A percentile compares a stretch with the other conserved stretches of the same genome.
These are phyloP conservation scores for Eucalyptus globulus DNA, from an alignment of 345 rosid genomes.

Conservation along the genomic window DNA sequence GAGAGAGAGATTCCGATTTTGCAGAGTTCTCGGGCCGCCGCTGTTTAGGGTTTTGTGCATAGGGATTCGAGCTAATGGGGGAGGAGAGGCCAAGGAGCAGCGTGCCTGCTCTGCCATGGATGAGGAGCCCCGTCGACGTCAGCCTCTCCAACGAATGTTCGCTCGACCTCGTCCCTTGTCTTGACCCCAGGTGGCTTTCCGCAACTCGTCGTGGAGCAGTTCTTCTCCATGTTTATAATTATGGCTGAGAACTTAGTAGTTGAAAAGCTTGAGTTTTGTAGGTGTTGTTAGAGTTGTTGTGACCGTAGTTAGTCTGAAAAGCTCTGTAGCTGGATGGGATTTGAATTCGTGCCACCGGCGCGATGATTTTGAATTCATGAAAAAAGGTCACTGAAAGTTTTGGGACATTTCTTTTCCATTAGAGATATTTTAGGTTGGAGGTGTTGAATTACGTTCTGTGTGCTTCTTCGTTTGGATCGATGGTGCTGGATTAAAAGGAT, in stretches of 20 bases:
- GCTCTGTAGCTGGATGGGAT: neutral
- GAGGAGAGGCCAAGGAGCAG: conserved; percentile 15
- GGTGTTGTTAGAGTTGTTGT: neutral
- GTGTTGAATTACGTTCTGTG: neutral
- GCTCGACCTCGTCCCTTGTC: conserved; percentile 58
- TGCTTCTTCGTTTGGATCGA: neutral
- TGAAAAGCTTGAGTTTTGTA: neutral
- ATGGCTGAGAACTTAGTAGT: neutral
- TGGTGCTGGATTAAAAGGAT: neutral
- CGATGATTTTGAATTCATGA: neutral
- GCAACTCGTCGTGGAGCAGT: neutral
- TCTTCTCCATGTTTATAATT: neutral
- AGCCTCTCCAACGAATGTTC: conserved; percentile 30
- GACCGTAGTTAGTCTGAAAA: neutral
- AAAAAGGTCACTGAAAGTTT: neutral
- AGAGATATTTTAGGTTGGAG: neutral
- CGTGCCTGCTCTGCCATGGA: conserved; percentile 76
- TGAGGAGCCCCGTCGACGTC: conserved; percentile 78
- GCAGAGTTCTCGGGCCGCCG: neutral
- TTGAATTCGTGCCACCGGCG: neutral
- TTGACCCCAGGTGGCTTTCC: conserved; percentile 49
- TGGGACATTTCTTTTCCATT: neutral
- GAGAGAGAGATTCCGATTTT: neutral
- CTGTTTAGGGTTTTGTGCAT: neutral
- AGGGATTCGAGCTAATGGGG: neutral